Base-by-base conservation (phyloP, 192 early-diverging fungal species). In the Podila minutissima region DNA sequence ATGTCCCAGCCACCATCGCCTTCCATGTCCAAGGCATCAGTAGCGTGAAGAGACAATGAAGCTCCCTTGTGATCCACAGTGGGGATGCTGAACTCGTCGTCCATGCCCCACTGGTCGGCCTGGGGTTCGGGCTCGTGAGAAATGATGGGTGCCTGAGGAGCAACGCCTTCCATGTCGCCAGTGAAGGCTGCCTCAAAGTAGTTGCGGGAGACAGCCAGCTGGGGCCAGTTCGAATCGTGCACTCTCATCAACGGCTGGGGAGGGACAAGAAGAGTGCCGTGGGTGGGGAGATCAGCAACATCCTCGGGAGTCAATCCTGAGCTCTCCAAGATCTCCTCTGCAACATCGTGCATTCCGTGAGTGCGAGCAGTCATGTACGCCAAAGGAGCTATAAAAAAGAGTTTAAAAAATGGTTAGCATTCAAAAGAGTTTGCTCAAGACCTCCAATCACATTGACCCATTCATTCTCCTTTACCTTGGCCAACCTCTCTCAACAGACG, bases 281-380 rank as follows among this genome's bases (percentile, higher is more conserved):
- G 83, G 3, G 68, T 67, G 0, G 75, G 60, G 26, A 84, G 72
- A 24, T 87, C 62, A 8, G 85, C 88, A 6, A 92, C 81, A 17
- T 91, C 89, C 20, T 89, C 92, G 19, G 89, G 85, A 0, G 86
- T 90, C 22, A 95, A 67, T 3, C 93, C 96, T 5, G 95, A 90
- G 7, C 85, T 85, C 9, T 83, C 87, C 55, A 97, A 86, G 71
- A 99, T 98, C 28, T 89, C 77, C 46, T 92, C 91, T 8, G 97
- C 98, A 70, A 94, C 91, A 15, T 95, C 96, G 4, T 77, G 86
- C 31, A 99, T 87, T 4, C 97, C 97, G 64, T 98, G 92, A 13
- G 94, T 92, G 83, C 93, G 92, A 28, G 97, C 97, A 22, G 97
- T 92, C 62, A 98, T 75, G 65, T 98, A 99, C 8, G 98, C 98